Evolutionary conservation across 2,329 filamentous ascomycete genomes (phyloP), one percentile per base, ranked within the genome.

Genomic region (Ceratocystis ficicola): DNA sequence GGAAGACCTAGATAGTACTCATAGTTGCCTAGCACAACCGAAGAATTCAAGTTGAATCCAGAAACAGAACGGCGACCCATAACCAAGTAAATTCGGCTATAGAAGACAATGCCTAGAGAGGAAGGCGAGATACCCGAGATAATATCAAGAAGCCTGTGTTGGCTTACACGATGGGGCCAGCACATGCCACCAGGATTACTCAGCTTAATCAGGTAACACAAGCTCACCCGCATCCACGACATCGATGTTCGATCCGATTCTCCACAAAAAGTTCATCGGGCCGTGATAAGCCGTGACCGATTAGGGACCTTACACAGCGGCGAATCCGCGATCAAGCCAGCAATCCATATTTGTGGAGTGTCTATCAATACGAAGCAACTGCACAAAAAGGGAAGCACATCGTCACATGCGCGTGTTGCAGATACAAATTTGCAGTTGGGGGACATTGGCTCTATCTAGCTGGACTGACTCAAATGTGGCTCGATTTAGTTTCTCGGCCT

Each of bases 1-100:
- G 20, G 22, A 30, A 41, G 48, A 12, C 2, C 20, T 50, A 44
- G 12, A 10, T 36, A 22, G 20, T 7, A 12, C 17, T 41, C 6
- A 20, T 62, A 28, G 59, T 62, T 41, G 59, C 52, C 52, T 59
- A 59, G 52, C 28, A 59, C 52, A 17, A 59, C 52, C 20, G 17
- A 36, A 59, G 52, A 59, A 59, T 17, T 36, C 28, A 36, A 17
- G 52, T 32, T 59, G 52, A 59, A 32, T 59, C 3, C 17, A 59
- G 52, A 59, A 22, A 36, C 52, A n/a, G 28, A 36, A 32, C 41
- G 25, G 59, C 25, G n/a, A 62, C 32, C 59, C 41, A 44, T 44
- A n/a, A 15, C n/a, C 22, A 36, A 59, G 15, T 20, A 2, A 20
- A 5, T 4, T 28, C 20, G 50, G 20, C 50, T 25, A 7, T 30